A percentile compares a stretch with the other conserved stretches of the same genome.
Evolutionary conservation across 495 filamentous ascomycete genomes (phyloP).

Genomic region (Xanthoparmelia taractica): DNA sequence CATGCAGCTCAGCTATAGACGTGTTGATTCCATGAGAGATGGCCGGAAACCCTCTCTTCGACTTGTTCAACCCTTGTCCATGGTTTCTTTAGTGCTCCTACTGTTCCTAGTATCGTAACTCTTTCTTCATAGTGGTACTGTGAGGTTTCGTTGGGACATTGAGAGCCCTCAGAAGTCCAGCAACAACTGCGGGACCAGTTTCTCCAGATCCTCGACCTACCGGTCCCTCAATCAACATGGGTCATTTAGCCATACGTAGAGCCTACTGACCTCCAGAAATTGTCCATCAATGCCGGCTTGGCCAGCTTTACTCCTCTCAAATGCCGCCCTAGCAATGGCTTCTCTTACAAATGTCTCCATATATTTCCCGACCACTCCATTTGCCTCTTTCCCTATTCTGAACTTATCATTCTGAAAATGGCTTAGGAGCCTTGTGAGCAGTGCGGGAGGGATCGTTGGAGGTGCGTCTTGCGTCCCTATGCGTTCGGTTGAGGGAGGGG

Average conservation of each 20-base stretch:
- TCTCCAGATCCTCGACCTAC: slow-evolving; percentile 70
- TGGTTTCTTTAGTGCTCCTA: background rate
- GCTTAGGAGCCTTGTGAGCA: slow-evolving; percentile 68
- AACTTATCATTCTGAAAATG: slow-evolving; percentile 63
- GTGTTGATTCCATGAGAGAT: background rate
- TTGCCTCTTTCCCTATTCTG: slow-evolving; percentile 71
- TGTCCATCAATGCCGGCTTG: slow-evolving; percentile 25
- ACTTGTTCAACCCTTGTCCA: background rate
- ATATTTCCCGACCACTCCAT: slow-evolving; percentile 72
- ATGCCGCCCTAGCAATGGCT: slow-evolving; percentile 73
- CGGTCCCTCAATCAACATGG: background rate
- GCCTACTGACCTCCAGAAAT: slow-evolving; percentile 64
- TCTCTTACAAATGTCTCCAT: slow-evolving; percentile 89
- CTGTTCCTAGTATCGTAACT: background rate
- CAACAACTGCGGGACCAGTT: slow-evolving; percentile 77
- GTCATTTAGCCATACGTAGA: slow-evolving; percentile 1
- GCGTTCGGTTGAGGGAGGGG: slow-evolving; percentile 25
- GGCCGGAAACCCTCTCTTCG: background rate
- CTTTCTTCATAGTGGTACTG: background rate
- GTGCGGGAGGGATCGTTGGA: slow-evolving; percentile 59
- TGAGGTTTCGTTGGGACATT: background rate
- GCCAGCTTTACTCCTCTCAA: slow-evolving; percentile 46
- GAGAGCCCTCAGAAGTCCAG: slow-evolving; percentile 61
- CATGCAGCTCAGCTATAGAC: background rate
- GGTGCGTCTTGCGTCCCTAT: slow-evolving; percentile 41